Evolutionary conservation across 2,329 filamentous ascomycete species (phyloP), one percentile per base, ranked within the genome.

Genomic region (Epichloe sp.): DNA sequence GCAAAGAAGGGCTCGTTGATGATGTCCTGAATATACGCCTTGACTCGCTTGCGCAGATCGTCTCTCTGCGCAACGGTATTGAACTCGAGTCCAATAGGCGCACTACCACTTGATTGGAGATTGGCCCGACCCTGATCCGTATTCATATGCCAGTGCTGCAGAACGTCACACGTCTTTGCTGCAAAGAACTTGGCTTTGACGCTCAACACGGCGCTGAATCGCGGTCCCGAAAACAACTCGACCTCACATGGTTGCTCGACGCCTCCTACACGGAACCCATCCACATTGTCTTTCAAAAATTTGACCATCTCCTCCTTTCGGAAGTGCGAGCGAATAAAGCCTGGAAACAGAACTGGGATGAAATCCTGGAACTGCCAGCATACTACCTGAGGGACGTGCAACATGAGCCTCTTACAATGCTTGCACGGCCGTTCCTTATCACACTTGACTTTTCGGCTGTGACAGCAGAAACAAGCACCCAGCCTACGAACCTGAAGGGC

Each of bases 291-390:
- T 5, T 60, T 59, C 19, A 77, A 58, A 58, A 78, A 80, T 43
- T 58, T 61, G 10, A 60, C 54, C 66, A 79, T 75, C 53, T 72
- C 68, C 2, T 77, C 74, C 55, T 71, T 74, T 44, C 62, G 64
- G 53, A 80, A 71, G 58, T 80, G 77, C 0, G 59, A 59, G 6
- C 76, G 68, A 37, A 79, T 71, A 51, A 78, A 72, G 8, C 65
- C 65, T 4, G 77, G 77, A 51, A 80, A 79, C 26, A 80, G 58
- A 2, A 74, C 67, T 0, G 68, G 66, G 7, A 75, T 54, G 53
- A 80, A 80, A 59, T 80, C 76, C 41, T 71, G 68, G 53, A 80
- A 80, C 59, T 76, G 75, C 77, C 77, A 80, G 64, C 77, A 80
- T 23, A 80, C 68, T 19, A 76, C 71, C 57, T 77, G 73, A 2